A percentile compares a stretch with the other conserved stretches of the same genome.
Evolutionary conservation across 805 yeast species (phyloP).

Genomic region (Zygoascus ofunaensis): DNA sequence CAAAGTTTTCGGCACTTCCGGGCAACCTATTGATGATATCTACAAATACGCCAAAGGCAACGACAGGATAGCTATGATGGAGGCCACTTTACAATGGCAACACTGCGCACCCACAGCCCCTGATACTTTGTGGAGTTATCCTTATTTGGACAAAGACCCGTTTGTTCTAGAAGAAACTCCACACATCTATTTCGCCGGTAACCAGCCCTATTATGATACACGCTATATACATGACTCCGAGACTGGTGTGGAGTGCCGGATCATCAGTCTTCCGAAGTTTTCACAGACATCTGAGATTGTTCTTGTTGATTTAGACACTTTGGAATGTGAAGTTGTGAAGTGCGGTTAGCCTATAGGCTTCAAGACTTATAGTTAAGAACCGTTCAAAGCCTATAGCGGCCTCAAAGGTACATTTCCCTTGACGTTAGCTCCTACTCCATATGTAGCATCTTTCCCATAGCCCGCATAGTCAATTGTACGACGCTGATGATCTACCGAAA

Average conservation of each 20-base stretch:
- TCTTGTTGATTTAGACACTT: slow-evolving; percentile 47
- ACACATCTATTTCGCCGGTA: slow-evolving; percentile 79
- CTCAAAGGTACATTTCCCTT: slow-evolving; percentile 43
- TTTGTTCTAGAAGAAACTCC: slow-evolving; percentile 71
- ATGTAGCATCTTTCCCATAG: slow-evolving; percentile 50
- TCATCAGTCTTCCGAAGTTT: slow-evolving; percentile 68
- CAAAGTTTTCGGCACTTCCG: slow-evolving; percentile 63
- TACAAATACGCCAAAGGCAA: slow-evolving; percentile 48
- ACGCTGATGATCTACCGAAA: slow-evolving; percentile 41
- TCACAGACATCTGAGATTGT: slow-evolving; percentile 55
- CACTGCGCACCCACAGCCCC: slow-evolving; percentile 92
- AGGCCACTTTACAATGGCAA: slow-evolving; percentile 70
- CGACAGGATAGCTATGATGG: slow-evolving; percentile 47
- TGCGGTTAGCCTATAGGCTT: too few relatives aligned
- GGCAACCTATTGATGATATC: slow-evolving; percentile 78
- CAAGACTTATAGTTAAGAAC: background rate
- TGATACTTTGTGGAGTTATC: slow-evolving; percentile 86
- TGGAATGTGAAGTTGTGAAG: slow-evolving; percentile 45
- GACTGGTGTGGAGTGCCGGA: slow-evolving; percentile 33
- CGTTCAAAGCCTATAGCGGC: background rate
- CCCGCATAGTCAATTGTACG: slow-evolving; percentile 39
- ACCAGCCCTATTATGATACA: slow-evolving; percentile 52
- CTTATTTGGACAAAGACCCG: slow-evolving; percentile 70
- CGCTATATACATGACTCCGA: slow-evolving; percentile 32
- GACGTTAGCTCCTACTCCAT: slow-evolving; percentile 50